A percentile compares a stretch with the other conserved stretches of the same genome.
Evolutionary conservation across 768 basidiomycete species (phyloP).

Genomic region (Suillus paluster): DNA sequence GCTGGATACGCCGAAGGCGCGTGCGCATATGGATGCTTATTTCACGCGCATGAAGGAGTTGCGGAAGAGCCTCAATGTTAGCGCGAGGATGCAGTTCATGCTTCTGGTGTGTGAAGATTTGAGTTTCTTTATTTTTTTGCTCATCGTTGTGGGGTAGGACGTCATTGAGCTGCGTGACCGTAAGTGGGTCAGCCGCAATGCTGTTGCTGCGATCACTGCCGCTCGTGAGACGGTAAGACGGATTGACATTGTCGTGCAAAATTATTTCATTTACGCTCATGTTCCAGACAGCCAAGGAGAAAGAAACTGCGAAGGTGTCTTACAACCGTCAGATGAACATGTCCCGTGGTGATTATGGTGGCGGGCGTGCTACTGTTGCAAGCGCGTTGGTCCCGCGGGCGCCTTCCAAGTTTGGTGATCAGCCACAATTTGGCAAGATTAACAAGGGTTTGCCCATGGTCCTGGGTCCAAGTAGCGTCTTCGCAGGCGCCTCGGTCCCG

Average conservation of each 20-base stretch:
- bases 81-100: conserved; percentile 93
- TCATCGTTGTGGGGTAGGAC: conserved; percentile 56
- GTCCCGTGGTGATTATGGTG: conserved; percentile 88
- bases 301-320: conserved; percentile 62
- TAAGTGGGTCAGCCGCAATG: conserved; percentile 78
- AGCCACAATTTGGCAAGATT: conserved; percentile 90
- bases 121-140: conserved; percentile 7
- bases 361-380: too few relatives aligned
- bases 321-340: conserved; percentile 70
- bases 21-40: conserved; percentile 89
- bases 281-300: conserved; percentile 79
- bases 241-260: conserved; percentile 3
- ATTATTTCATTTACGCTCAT: conserved; percentile 9
- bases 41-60: conserved; percentile 90
- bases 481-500: conserved; percentile 56
- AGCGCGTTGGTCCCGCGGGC: conserved; percentile 54
- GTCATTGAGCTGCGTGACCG: conserved; percentile 85
- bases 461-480: conserved; percentile 87
- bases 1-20: conserved; percentile 82
- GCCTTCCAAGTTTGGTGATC: conserved; percentile 80
- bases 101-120: conserved; percentile 66
- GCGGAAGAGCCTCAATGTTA: conserved; percentile 72
- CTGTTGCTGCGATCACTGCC: conserved; percentile 79
- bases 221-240: conserved; percentile 79
- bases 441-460: conserved; percentile 68